These are phyloP conservation scores for Camellia sinensis DNA, from an alignment of 148 eudicot species.

Conservation along the genomic window DNA sequence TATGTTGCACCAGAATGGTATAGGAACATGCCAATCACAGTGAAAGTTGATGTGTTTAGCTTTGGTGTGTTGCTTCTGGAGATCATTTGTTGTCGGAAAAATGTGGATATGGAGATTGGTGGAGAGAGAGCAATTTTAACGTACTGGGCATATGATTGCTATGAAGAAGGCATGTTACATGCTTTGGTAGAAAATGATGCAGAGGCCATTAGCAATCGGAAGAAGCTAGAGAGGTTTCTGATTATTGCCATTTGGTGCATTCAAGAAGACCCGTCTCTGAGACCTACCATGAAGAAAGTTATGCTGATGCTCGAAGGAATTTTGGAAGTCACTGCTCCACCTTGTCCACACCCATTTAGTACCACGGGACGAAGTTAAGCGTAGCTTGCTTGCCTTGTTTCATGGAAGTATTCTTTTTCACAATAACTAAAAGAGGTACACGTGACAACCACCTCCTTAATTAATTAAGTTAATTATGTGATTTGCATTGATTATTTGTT, in stretches of 20 bases:
- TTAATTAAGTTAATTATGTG: no score
- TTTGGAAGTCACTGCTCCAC: slow-evolving; percentile 5
- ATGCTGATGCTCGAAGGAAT: slow-evolving; percentile 16
- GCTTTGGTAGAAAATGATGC: slow-evolving; percentile 11
- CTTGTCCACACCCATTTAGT: not conserved
- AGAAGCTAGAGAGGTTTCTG: slow-evolving; percentile 13
- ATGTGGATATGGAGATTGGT: not conserved
- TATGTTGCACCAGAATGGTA: slow-evolving; percentile 48
- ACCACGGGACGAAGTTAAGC: not conserved
- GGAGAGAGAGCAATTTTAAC: slow-evolving; percentile 1
- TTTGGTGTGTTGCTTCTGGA: slow-evolving; percentile 34
- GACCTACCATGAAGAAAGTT: slow-evolving; percentile 17
- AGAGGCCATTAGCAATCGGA: slow-evolving; percentile 1
- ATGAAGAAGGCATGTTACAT: not conserved
- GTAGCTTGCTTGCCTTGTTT: no score
- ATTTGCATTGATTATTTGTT: no score
- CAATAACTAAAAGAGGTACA: no score
- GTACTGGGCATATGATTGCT: slow-evolving; percentile 13
- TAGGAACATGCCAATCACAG: slow-evolving; percentile 34
- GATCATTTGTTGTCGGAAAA: slow-evolving; percentile 24
- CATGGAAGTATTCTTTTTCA: no score
- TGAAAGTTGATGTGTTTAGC: slow-evolving; percentile 38
- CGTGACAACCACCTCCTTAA: no score
- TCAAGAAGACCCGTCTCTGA: slow-evolving; percentile 4
- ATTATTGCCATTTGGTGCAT: slow-evolving; percentile 19